Evolutionary conservation across 305 asterid species (phyloP).

Genomic region (Plantago rigida): DNA sequence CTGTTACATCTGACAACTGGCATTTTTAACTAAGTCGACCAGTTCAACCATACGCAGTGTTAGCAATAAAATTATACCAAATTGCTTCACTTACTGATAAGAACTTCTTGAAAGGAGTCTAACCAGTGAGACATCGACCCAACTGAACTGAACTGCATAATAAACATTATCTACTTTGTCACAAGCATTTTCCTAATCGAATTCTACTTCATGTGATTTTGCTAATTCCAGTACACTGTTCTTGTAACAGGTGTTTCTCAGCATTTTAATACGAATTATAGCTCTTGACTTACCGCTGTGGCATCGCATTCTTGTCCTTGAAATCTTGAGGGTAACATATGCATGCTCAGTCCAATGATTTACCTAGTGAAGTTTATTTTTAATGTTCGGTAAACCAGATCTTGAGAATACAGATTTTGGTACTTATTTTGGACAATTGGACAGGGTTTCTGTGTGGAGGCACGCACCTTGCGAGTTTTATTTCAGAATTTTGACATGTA

Average conservation of each 20-base stretch:
- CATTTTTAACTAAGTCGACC: too few species aligned
- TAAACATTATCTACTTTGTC: neutral
- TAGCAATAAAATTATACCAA: too few species aligned
- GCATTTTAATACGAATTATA: constrained; percentile 77
- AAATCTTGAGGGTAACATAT: constrained; percentile 76
- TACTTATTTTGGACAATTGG: constrained; percentile 27
- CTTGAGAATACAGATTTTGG: constrained; percentile 20
- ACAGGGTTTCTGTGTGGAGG: constrained; percentile 97
- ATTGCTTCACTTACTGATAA: too few species aligned
- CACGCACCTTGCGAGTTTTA: constrained; percentile 78
- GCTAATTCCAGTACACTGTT: constrained; percentile 20
- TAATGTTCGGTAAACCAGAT: constrained; percentile 18
- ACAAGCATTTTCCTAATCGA: constrained; percentile 13
- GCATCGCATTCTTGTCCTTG: constrained; percentile 99
- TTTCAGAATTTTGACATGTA: constrained; percentile 97
- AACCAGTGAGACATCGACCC: too few species aligned
- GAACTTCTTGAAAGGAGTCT: too few species aligned
- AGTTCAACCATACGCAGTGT: too few species aligned
- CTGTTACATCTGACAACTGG: too few species aligned
- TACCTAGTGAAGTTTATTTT: constrained; percentile 16
- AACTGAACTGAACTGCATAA: too few species aligned
- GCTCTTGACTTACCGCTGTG: constrained; percentile 90
- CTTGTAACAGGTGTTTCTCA: constrained; percentile 71
- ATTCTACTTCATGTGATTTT: constrained; percentile 23
- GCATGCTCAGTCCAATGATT: constrained; percentile 12